Base-by-base conservation (phyloP, 768 basidiomycete genomes). In the Cystofilobasidium capitatum region DNA sequence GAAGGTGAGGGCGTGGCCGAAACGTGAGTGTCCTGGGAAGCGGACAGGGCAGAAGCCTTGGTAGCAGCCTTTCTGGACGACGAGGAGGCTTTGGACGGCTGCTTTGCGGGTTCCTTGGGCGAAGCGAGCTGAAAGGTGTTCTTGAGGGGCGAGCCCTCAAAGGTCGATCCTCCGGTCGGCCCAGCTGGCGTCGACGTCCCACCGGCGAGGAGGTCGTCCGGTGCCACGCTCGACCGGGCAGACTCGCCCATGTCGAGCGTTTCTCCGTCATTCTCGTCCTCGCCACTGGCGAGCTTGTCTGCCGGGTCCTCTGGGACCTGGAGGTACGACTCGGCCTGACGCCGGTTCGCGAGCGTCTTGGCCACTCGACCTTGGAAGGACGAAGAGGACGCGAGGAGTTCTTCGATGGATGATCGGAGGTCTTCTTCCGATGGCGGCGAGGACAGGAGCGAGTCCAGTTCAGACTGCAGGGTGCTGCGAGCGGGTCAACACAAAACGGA, bases 121-220 rank as follows among this genome's bases (percentile, higher is more conserved):
- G 51, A 31, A 2, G 29, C 29, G 2, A 33, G 29, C 51, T 26
- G 33, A 2, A 55, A 17, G 29, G 51, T 16, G 16, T 33, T 55
- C 51, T 55, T 55, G 51, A 55, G 51, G 29, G 51, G 51, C 51
- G 51, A 31, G 31, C 51, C 20, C 29, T 55, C 51, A 31, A 33
- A 55, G n/a, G n/a, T n/a, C n/a, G n/a, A n/a, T n/a, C n/a, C n/a
- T n/a, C n/a, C n/a, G n/a, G n/a, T n/a, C n/a, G n/a, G n/a, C n/a
- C n/a, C n/a, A n/a, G n/a, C n/a, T 16, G 51, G 51, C 31, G 51
- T 55, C 31, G 51, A 16, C 49, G 49, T 42, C n/a, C 47, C 20
- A 2, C n/a, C 14, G 20, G 47, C 24, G 22, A 26, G 8, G 22
- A 22, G 29, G 17, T 55, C 51, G 51, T 55, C 51, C 3, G 51